These are phyloP conservation scores for Lantana camara DNA, from an alignment of 257 asterid species.

Conservation along the genomic window DNA sequence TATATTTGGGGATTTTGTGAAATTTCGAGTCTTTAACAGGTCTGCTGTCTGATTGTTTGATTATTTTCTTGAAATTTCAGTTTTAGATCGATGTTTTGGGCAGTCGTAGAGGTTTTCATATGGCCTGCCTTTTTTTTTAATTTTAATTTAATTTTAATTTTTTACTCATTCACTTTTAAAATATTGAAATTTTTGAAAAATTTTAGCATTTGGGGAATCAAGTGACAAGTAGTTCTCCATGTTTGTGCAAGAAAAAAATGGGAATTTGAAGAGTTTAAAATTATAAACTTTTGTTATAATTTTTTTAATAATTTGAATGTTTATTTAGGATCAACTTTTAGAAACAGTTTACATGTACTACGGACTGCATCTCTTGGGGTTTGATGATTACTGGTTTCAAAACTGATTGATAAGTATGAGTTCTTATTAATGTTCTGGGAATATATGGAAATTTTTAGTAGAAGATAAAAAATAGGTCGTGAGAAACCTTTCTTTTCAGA, in stretches of 20 bases:
- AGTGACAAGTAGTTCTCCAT: constrained; percentile 13
- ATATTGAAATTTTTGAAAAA: constrained; percentile 7
- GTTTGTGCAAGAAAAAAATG: not conserved
- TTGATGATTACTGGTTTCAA: constrained; percentile 14
- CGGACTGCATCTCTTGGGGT: constrained; percentile 11
- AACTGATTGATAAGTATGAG: constrained; percentile 14
- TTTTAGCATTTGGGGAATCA: not conserved
- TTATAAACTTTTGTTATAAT: not conserved
- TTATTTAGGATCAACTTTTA: constrained; percentile 10
- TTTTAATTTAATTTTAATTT: too few relatives aligned
- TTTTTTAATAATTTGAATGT: too few relatives aligned
- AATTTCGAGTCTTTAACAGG: constrained; percentile 9
- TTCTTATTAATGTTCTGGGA: not conserved
- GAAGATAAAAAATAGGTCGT: constrained; percentile 3
- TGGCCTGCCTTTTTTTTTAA: not conserved
- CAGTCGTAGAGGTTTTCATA: constrained; percentile 11
- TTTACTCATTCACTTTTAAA: constrained; percentile 28
- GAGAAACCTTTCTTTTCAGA: not conserved
- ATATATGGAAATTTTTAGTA: constrained; percentile 12
- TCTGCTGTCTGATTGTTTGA: constrained; percentile 13
- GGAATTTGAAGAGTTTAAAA: not conserved
- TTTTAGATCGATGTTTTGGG: constrained; percentile 10
- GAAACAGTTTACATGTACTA: not conserved
- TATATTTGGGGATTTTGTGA: constrained; percentile 38
- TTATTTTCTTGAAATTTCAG: constrained; percentile 19